A percentile compares a stretch with the other conserved stretches of the same genome.
phyloP scores from a whole-genome alignment of 2,329 filamentous ascomycete genomes.

The Aureobasidium lini region DNA sequence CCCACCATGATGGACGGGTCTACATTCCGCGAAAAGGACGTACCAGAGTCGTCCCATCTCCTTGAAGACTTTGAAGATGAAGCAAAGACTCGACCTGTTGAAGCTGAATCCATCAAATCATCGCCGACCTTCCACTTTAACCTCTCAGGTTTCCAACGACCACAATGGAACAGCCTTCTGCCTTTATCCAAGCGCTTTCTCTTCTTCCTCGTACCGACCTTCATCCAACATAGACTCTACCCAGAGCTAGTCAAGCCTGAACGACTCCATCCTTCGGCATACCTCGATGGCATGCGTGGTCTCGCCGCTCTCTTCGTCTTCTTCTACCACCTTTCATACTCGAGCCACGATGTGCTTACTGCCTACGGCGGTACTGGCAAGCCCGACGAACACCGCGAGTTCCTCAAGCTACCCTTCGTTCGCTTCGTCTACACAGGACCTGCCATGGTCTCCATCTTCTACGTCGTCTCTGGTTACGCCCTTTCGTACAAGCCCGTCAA shows the following conservation, averaged over 20 bases:
- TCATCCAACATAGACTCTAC: background rate
- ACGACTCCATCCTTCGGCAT: constrained; percentile 16
- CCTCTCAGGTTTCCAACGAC: background rate
- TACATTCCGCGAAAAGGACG: constrained; percentile 6
- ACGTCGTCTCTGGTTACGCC: constrained; percentile 56
- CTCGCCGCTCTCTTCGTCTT: constrained; percentile 20
- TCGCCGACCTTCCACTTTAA: background rate
- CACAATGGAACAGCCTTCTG: background rate
- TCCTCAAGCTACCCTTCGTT: constrained; percentile 46
- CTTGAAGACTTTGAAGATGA: constrained; percentile 1
- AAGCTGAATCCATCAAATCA: background rate
- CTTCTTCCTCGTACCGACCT: constrained; percentile 11
- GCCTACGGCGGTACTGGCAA: constrained; percentile 15
- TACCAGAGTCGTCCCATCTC: constrained; percentile 7
- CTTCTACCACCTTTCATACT: constrained; percentile 18
- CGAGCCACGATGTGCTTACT: constrained; percentile 14
- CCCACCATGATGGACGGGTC: background rate
- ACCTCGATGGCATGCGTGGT: constrained; percentile 21
- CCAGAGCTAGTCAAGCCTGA: constrained; percentile 1
- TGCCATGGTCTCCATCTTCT: constrained; percentile 53
- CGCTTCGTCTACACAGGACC: constrained; percentile 49
- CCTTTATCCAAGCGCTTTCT: background rate
- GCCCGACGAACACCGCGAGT: constrained; percentile 14
- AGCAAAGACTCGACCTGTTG: background rate
- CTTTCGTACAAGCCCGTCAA: constrained; percentile 38